Conservation (phyloP, 345 rosid species). For the Viola odorata region DNA sequence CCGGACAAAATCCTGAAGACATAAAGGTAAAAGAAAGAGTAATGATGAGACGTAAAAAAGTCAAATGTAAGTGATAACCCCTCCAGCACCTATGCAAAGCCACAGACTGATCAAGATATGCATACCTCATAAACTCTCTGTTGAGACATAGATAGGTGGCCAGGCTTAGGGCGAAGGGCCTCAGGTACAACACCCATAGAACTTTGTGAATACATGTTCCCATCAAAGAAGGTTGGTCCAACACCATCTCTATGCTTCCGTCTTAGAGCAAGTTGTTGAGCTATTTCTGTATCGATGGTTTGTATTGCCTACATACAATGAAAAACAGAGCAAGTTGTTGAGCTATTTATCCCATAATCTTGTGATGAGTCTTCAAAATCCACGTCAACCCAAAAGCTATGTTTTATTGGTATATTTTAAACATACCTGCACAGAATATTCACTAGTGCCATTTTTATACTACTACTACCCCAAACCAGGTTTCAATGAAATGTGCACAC, state of each 20-base stretch:
- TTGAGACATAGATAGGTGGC: conserved; percentile 77
- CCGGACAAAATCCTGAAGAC: conserved; percentile 82
- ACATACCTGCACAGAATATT: no score
- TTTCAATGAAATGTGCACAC: no score
- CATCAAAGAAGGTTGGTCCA: conserved; percentile 61
- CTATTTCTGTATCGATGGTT: conserved; percentile 86
- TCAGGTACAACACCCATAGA: conserved; percentile 75
- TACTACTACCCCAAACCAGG: no score
- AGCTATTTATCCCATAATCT: not conserved
- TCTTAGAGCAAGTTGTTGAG: conserved; percentile 66
- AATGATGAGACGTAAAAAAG: not conserved
- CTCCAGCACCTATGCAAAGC: no score
- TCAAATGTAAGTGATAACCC: not conserved
- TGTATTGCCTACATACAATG: conserved; percentile 57
- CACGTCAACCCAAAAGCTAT: no score
- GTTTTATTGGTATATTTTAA: no score
- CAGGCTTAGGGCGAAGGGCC: conserved; percentile 91
- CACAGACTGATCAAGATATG: not conserved
- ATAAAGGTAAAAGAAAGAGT: not conserved
- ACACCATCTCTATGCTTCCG: conserved; percentile 86
- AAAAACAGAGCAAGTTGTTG: not conserved
- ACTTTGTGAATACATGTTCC: conserved; percentile 61
- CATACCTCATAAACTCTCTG: conserved; percentile 95
- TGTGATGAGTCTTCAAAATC: not conserved
- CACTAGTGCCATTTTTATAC: no score